These are phyloP conservation scores for Cercospora citrullina DNA, from an alignment of 2,329 filamentous ascomycete species.

Conservation along the genomic window DNA sequence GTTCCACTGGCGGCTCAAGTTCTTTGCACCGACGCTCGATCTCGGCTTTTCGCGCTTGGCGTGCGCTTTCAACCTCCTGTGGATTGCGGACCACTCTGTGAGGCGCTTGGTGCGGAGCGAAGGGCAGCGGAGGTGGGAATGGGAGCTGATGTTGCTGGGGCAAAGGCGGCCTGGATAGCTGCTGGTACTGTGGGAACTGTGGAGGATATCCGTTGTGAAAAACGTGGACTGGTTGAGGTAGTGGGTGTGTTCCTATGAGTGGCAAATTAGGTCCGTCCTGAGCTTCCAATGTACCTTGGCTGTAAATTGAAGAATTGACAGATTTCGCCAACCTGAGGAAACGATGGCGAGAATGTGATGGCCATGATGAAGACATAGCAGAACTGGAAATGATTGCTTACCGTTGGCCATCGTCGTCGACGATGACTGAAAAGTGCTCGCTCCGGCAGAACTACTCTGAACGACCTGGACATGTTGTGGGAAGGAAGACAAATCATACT, in stretches of 20 bases:
- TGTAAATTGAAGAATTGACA: neutral
- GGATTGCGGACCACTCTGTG: slow-evolving; percentile 54
- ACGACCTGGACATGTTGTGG: slow-evolving; percentile 24
- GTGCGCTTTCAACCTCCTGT: slow-evolving; percentile 64
- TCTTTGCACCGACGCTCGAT: slow-evolving; percentile 68
- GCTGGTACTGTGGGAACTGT: slow-evolving; percentile 16
- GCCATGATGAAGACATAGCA: slow-evolving; percentile 2
- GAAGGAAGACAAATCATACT: slow-evolving; percentile 38
- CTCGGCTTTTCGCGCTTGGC: slow-evolving; percentile 64
- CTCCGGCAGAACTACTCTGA: slow-evolving; percentile 29
- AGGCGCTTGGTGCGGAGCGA: slow-evolving; percentile 23
- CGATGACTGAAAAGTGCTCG: slow-evolving; percentile 25
- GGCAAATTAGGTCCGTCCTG: slow-evolving; percentile 10
- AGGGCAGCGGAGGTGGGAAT: slow-evolving; percentile 16
- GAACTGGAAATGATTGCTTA: slow-evolving; percentile 28
- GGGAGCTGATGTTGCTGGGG: slow-evolving; percentile 9
- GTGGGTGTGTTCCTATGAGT: slow-evolving; percentile 30
- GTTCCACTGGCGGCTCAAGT: slow-evolving; percentile 65
- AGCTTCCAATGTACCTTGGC: neutral
- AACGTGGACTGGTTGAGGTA: slow-evolving; percentile 35
- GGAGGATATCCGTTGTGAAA: slow-evolving; percentile 24
- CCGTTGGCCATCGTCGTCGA: slow-evolving; percentile 28
- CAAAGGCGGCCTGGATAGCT: slow-evolving; percentile 1
- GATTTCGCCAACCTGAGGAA: neutral
- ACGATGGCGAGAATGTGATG: neutral